These are phyloP conservation scores for Aureobasidium sp. DNA, from an alignment of 2,329 filamentous ascomycete species.

Conservation along the genomic window DNA sequence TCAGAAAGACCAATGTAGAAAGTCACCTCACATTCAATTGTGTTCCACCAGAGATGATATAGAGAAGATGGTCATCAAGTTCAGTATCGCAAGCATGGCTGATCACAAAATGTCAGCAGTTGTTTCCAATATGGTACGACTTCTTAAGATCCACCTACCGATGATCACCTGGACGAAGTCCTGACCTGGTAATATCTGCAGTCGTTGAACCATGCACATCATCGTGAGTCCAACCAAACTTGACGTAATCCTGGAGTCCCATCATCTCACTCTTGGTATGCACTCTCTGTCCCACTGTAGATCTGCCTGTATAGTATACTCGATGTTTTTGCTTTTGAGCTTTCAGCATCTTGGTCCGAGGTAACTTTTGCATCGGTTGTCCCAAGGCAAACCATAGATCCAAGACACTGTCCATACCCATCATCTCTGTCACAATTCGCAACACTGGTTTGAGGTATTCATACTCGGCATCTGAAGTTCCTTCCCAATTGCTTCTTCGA, in stretches of 20 bases:
- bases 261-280: background rate
- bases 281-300: background rate
- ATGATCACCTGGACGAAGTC: background rate
- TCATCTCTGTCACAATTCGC: background rate
- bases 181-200: background rate
- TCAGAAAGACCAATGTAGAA: background rate
- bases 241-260: background rate
- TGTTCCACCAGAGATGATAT: background rate
- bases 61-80: background rate
- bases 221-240: background rate
- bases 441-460: background rate
- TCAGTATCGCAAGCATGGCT: background rate
- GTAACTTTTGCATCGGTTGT: background rate
- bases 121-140: background rate
- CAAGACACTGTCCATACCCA: background rate
- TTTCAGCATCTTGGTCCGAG: background rate
- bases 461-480: background rate
- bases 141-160: background rate
- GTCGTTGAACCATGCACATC: background rate
- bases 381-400: background rate
- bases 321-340: background rate
- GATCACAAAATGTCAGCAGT: background rate
- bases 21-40: background rate
- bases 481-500: background rate
- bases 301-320: background rate